Evolutionary conservation across 371 early-diverging fungal genomes (phyloP).

Genomic region (Zopfochytrium polystomum): DNA sequence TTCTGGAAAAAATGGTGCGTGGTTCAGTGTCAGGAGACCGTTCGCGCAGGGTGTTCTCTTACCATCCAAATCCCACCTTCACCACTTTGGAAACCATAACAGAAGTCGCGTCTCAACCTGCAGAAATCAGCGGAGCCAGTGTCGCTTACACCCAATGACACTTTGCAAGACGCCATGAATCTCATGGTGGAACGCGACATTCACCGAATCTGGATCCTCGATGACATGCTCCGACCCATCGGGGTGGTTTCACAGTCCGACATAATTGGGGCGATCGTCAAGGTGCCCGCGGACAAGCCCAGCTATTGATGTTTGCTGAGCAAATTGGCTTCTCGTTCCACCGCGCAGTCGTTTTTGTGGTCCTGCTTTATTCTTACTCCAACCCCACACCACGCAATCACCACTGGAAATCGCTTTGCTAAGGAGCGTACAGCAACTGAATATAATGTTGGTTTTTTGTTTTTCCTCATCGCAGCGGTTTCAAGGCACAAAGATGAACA

Average conservation of each 20-base stretch:
- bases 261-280: slow-evolving; percentile 28
- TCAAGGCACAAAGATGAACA: too few relatives aligned
- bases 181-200: slow-evolving; percentile 21
- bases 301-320: too few relatives aligned
- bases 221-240: slow-evolving; percentile 16
- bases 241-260: slow-evolving; percentile 38
- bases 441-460: too few relatives aligned
- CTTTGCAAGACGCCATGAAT: slow-evolving; percentile 22
- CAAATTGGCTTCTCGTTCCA: too few relatives aligned
- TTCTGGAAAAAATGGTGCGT: slow-evolving; percentile 28
- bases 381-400: too few relatives aligned
- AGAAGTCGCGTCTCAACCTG: not conserved
- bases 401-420: too few relatives aligned
- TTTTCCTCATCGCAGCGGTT: too few relatives aligned
- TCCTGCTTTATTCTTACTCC: too few relatives aligned
- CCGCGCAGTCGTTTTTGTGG: too few relatives aligned
- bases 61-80: not conserved
- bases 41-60: not conserved
- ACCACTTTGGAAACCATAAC: not conserved
- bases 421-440: too few relatives aligned
- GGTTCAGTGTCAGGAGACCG: too few relatives aligned
- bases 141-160: slow-evolving; percentile 10
- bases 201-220: slow-evolving; percentile 36
- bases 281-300: too few relatives aligned
- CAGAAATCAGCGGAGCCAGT: not conserved